Evolutionary conservation across 805 yeast genomes (phyloP), one percentile per base, ranked within the genome.

Genomic region (Debaryomyces maramus): DNA sequence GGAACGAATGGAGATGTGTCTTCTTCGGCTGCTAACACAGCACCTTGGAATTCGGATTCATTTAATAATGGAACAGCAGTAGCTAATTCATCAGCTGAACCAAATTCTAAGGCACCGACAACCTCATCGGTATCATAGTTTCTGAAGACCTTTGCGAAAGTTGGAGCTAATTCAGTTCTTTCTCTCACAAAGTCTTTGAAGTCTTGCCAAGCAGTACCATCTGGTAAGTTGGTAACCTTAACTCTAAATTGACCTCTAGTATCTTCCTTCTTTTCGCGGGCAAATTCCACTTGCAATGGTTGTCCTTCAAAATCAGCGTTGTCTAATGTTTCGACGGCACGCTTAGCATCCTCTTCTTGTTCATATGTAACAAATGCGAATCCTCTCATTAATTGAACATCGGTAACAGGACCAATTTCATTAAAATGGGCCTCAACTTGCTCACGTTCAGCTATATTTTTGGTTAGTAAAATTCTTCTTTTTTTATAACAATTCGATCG

Each of bases 291-390:
- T 45, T 67, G 73, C 46, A 78, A 62, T 18, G 67, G 60, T 52
- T 72, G 75, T 34, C 80, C 82, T 28, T 69, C 71, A 51, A 77
- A 75, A 14, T 72, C 70, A 47, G 69, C 56, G 43, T 68, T 72
- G 46, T 64, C 50, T 45, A 74, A 69, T 28, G 74, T 67, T 35
- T 70, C 73, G 45, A 70, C 66, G 6, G 83, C 83, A 42, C 60
- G 64, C 41, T 62, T 59, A 33, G 82, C 81, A 46, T 65, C 72
- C 43, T 75, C 82, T 32, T 78, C 73, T 48, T 75, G 77, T 60
- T 80, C 88, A 55, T 80, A 93, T 61, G 90, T 95, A 44, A 91
- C 85, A 61, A 88, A 90, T 18, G 95, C 97, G 57, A 81, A 86
- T 31, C 96, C 96, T 54, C 85, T 83, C 75, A 83, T 73, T 51